phyloP scores from a whole-genome alignment of 306 rosid species.

The Phaseolus lunatus region DNA sequence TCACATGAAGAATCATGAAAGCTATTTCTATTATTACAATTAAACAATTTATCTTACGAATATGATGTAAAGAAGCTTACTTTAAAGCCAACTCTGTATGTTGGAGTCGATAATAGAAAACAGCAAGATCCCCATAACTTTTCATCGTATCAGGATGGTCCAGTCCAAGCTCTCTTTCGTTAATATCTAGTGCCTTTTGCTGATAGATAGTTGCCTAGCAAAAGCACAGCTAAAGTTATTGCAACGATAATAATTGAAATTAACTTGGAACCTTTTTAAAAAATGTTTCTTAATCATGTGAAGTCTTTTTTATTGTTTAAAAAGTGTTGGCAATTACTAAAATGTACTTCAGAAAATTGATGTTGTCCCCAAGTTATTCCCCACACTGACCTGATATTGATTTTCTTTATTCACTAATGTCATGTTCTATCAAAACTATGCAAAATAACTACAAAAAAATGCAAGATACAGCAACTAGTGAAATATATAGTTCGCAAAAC shows the following conservation, averaged over 20 bases:
- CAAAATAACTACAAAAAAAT: not conserved
- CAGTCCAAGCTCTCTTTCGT: constrained; percentile 98
- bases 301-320: constrained; percentile 17
- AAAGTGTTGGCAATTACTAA: constrained; percentile 13
- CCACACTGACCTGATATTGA: constrained; percentile 5
- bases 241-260: constrained; percentile 24
- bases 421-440: constrained; percentile 4
- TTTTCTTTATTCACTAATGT: constrained; percentile 2
- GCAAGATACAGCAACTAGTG: not conserved
- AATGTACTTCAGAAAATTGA: not conserved
- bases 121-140: constrained; percentile 98
- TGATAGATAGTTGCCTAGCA: constrained; percentile 93
- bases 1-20: constrained; percentile 30
- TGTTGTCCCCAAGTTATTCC: not conserved
- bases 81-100: constrained; percentile 97
- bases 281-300: constrained; percentile 6
- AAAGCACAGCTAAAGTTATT: constrained; percentile 38
- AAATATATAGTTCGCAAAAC: constrained; percentile 5
- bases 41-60: not conserved
- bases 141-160: constrained; percentile 99
- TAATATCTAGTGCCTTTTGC: constrained; percentile 97
- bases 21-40: constrained; percentile 20
- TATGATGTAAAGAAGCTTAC: constrained; percentile 59
- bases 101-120: constrained; percentile 97
- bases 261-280: constrained; percentile 16